Percentiles rank a stretch among this genome's conserved stretches.
phyloP scores from a whole-genome alignment of 164 flowering plant genomes.

The Dillenia turbinata region DNA sequence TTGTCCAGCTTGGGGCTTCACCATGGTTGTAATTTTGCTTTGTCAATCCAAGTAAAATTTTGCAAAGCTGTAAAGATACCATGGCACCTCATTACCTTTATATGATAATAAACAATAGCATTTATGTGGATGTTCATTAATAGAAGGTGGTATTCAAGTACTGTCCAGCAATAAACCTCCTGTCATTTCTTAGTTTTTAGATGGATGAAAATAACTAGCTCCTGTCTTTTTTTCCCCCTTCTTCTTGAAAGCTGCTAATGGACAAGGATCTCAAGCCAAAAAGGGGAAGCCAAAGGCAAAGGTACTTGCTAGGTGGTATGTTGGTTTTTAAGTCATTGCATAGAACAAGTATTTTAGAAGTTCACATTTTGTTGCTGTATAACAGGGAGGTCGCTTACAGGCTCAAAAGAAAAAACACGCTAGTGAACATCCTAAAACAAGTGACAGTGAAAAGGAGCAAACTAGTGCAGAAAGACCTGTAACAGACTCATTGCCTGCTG shows the following conservation, averaged over 20 bases:
- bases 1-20: too few relatives aligned
- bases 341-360: too few relatives aligned
- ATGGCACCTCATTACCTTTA: too few relatives aligned
- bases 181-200: too few relatives aligned
- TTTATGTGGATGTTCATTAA: too few relatives aligned
- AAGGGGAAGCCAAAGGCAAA: conserved; percentile 44
- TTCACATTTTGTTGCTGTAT: too few relatives aligned
- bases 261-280: conserved; percentile 54
- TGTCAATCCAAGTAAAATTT: too few relatives aligned
- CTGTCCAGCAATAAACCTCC: too few relatives aligned
- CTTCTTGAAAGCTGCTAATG: conserved; percentile 47
- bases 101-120: too few relatives aligned
- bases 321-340: too few relatives aligned
- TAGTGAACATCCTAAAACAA: conserved; percentile 29
- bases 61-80: background rate
- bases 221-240: conserved; percentile 9
- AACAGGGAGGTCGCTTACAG: conserved; percentile 21
- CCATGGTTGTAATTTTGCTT: too few relatives aligned
- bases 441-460: conserved; percentile 29
- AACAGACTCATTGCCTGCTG: conserved; percentile 29
- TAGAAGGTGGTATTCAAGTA: too few relatives aligned
- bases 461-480: conserved; percentile 20
- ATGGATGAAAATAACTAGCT: background rate
- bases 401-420: conserved; percentile 35
- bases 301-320: conserved; percentile 26